These are phyloP conservation scores for Irpex sp. DNA, from an alignment of 1,284 basidiomycete genomes.

Conservation along the genomic window DNA sequence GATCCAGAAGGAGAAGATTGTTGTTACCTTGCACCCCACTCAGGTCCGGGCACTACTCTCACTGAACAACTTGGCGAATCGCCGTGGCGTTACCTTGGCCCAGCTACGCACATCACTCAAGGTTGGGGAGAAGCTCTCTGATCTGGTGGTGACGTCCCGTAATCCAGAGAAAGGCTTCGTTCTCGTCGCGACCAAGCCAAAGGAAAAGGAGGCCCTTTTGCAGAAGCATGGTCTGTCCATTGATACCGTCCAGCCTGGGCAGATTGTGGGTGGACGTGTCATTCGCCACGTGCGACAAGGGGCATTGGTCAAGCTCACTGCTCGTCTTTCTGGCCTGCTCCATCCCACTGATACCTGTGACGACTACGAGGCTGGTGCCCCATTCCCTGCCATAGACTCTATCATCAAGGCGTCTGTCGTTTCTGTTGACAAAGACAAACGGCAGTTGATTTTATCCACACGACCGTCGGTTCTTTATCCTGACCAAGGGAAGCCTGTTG, in stretches of 20 bases:
- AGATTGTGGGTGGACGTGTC: conserved; percentile 76
- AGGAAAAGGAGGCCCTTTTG: conserved; percentile 42
- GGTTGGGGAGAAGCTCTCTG: conserved; percentile 70
- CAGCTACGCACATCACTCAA: conserved; percentile 69
- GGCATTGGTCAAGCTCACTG: conserved; percentile 71
- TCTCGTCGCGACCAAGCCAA: conserved; percentile 76
- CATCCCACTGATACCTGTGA: conserved; percentile 83
- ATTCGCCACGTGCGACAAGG: conserved; percentile 66
- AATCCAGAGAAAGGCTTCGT: conserved; percentile 87
- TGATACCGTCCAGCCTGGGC: conserved; percentile 66
- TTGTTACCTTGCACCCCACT: conserved; percentile 70
- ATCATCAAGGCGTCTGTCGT: conserved; percentile 72
- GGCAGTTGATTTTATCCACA: conserved; percentile 75
- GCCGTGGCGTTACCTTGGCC: conserved; percentile 63
- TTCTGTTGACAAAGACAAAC: conserved; percentile 59
- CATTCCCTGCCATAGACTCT: conserved; percentile 64
- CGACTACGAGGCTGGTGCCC: conserved; percentile 60
- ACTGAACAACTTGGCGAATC: conserved; percentile 84
- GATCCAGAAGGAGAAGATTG: conserved; percentile 82
- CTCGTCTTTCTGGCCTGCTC: conserved; percentile 68
- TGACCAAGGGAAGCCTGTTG: conserved; percentile 41
- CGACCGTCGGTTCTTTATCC: conserved; percentile 69
- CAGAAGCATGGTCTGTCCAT: conserved; percentile 57
- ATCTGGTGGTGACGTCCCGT: conserved; percentile 87
- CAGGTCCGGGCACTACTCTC: conserved; percentile 82